A percentile compares a stretch with the other conserved stretches of the same genome.
Evolutionary conservation across 768 basidiomycete species (phyloP).

Genomic region (Epithele typhae): DNA sequence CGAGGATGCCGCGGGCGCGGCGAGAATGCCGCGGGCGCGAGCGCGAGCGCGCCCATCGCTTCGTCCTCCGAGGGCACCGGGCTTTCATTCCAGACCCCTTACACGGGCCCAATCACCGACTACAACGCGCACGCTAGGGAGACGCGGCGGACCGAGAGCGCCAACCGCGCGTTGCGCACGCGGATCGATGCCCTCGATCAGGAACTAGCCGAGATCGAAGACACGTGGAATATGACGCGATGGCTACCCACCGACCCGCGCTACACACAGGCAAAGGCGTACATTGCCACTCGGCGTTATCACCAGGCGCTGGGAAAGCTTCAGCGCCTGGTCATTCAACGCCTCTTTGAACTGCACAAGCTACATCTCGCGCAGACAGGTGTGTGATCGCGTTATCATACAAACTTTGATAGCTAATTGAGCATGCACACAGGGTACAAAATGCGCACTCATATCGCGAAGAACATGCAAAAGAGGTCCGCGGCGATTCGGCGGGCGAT

Average conservation of each 20-base stretch:
- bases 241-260: slow-evolving; percentile 25
- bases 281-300: slow-evolving; percentile 20
- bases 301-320: slow-evolving; percentile 29
- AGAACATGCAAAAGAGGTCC: slow-evolving; percentile 23
- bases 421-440: slow-evolving; percentile 21
- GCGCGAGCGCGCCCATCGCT: not conserved
- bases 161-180: too few species aligned
- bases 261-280: slow-evolving; percentile 19
- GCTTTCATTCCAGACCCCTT: slow-evolving; percentile 3
- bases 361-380: slow-evolving; percentile 32
- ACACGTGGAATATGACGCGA: slow-evolving; percentile 12
- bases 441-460: slow-evolving; percentile 27
- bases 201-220: slow-evolving; percentile 20
- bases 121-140: too few species aligned
- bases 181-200: slow-evolving; percentile 7
- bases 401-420: not conserved
- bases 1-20: too few species aligned
- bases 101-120: slow-evolving; percentile 20
- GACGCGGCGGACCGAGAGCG: too few species aligned
- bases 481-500: slow-evolving; percentile 23
- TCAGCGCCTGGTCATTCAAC: slow-evolving; percentile 29
- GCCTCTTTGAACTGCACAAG: slow-evolving; percentile 35
- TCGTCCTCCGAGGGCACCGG: not conserved
- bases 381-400: slow-evolving; percentile 10
- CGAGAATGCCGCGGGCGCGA: too few species aligned